Conservation (phyloP, 192 early-diverging fungal species). For the Ramicandelaber brevisporus region DNA sequence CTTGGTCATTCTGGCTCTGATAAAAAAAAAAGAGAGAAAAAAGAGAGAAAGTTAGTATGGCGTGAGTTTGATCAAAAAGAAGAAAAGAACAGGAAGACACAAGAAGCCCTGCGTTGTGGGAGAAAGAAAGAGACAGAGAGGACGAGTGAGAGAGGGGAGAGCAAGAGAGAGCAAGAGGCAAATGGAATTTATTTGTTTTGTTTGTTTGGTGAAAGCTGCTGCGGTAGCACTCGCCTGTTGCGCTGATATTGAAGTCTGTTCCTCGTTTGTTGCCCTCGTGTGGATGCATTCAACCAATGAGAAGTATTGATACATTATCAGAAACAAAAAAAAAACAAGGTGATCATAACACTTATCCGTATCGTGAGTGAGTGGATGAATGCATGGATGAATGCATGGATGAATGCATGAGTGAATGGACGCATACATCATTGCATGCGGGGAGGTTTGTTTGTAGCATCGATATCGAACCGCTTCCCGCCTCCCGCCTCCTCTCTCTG, state of each 20-base stretch:
- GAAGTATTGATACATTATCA: too few species aligned
- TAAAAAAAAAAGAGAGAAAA: conserved; percentile 1
- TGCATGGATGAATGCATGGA: too few species aligned
- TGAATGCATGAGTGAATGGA: too few species aligned
- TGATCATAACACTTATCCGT: neutral
- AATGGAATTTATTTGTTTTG: neutral
- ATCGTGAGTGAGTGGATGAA: neutral
- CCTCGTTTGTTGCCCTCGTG: too few species aligned
- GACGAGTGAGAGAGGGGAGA: neutral
- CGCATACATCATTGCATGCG: too few species aligned
- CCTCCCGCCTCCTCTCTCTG: too few species aligned
- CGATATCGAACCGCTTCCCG: too few species aligned
- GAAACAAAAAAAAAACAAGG: conserved; percentile 1
- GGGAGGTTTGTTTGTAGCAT: too few species aligned
- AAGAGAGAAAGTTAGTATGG: neutral
- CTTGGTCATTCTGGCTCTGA: conserved; percentile 1
- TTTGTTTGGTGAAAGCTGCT: conserved; percentile 1
- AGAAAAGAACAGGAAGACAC: neutral
- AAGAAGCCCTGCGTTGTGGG: neutral
- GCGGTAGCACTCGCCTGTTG: neutral
- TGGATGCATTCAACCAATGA: too few species aligned
- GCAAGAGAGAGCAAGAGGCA: neutral
- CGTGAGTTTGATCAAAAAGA: neutral
- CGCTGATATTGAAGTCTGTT: too few species aligned
- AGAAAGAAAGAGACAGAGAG: neutral